Evolutionary conservation across 163 green algal genomes (phyloP), one percentile per base, ranked within the genome.

Genomic region (Volvox carteri): DNA sequence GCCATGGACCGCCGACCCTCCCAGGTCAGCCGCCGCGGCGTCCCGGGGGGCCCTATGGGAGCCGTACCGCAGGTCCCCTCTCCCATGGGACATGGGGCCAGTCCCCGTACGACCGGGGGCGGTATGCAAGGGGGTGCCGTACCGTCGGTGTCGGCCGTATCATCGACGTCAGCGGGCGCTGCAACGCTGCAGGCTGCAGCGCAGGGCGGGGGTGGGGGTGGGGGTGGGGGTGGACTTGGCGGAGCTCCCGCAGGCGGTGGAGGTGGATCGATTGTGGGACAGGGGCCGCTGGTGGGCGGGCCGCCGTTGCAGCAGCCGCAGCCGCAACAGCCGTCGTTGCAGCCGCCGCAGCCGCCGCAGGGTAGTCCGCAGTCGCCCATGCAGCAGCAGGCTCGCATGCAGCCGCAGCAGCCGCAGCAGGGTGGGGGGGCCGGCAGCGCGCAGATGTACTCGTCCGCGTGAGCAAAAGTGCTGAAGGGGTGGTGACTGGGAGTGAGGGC

Each of bases 361-460:
- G 54, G 54, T 28, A 23, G 54, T 11, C 19, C 8, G 68, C 68
- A 74, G 62, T 74, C 54, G 54, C 54, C 54, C 54, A 65, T 65
- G 54, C 5, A 41, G 62, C 25, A 41, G 12, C 62, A 23, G 62
- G n/a, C 62, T 39, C 23, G 62, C 18, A 23, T 28, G 25, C 62
- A 28, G 23, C 3, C 62, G 62, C 62, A n/a, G 7, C 62, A 42
- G n/a, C 62, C 25, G 62, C 62, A 74, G 54, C 54, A 65, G 48
- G 75, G 28, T 9, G 44, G 44, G 1, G 75, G 25, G 4, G 18
- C 18, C 11, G n/a, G 56, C 35, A 86, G 78, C 60, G 78, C 56
- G 2, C 78, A 78, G 42, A 86, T 77, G 78, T 86, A 86, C 78
- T 86, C 78, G 23, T 86, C 78, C 1, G 78, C 78, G 41, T 86